Evolutionary conservation across 805 yeast genomes (phyloP).

Genomic region (Metschnikowia cubensis): DNA sequence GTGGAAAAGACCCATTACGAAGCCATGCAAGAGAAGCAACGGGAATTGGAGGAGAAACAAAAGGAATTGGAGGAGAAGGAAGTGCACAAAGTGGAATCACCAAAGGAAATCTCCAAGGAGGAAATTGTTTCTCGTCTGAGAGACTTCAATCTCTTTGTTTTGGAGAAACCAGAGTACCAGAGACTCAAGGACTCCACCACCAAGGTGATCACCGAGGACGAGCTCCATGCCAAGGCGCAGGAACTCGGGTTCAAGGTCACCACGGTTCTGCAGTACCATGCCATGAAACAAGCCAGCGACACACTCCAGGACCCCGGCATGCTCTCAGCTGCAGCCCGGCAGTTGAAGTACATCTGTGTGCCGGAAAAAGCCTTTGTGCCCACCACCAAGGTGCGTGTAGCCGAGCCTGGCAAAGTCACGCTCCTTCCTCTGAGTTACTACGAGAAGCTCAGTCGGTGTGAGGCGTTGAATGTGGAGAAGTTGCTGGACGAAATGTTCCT

Average conservation of each 20-base stretch:
- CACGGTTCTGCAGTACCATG: conserved; percentile 26
- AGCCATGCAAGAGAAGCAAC: neutral
- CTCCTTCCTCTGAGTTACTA: conserved; percentile 64
- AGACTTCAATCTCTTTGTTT: conserved; percentile 13
- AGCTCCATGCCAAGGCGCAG: conserved; percentile 29
- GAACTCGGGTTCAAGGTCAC: conserved; percentile 40
- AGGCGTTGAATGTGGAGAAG: conserved; percentile 41
- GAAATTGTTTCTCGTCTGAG: conserved; percentile 14
- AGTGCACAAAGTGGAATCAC: too few species aligned
- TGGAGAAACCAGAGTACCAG: conserved; percentile 17
- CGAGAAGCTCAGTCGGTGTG: conserved; percentile 49
- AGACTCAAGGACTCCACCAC: conserved; percentile 6
- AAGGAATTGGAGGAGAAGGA: neutral
- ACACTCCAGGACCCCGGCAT: conserved; percentile 17
- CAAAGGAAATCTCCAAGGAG: conserved; percentile 20
- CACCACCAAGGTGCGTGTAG: conserved; percentile 52
- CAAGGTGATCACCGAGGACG: conserved; percentile 21
- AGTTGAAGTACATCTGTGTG: conserved; percentile 48
- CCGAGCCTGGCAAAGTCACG: conserved; percentile 55
- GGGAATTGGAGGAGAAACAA: neutral
- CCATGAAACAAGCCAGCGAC: conserved; percentile 19
- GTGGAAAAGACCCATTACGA: conserved; percentile 8
- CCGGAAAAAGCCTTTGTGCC: conserved; percentile 60
- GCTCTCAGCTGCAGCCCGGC: conserved; percentile 39
- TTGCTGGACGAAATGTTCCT: conserved; percentile 43